phyloP scores from a whole-genome alignment of 2,329 filamentous ascomycete species.

The Sporothrix pseudoabietina region DNA sequence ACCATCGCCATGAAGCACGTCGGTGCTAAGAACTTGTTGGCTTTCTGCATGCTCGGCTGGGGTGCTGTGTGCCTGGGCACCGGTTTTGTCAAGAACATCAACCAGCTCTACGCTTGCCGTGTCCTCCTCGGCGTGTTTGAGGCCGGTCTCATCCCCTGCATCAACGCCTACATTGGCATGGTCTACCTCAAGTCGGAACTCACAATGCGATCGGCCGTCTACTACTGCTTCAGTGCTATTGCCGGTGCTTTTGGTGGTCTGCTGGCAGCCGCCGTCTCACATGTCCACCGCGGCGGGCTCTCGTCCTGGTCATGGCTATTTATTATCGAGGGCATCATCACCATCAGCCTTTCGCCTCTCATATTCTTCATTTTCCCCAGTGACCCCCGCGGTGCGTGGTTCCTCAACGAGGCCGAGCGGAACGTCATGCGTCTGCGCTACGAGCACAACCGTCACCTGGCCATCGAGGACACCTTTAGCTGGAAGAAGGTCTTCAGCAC shows the following conservation, averaged over 20 bases:
- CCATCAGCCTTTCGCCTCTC: conserved; percentile 5
- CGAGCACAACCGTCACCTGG: conserved; percentile 25
- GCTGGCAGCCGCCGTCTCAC: conserved; percentile 26
- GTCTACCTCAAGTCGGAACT: conserved; percentile 31
- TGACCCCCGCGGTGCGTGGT: conserved; percentile 27
- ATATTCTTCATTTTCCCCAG: conserved; percentile 26
- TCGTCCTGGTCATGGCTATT: conserved; percentile 31
- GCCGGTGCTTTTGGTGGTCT: conserved; percentile 32
- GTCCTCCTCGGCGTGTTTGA: conserved; percentile 61
- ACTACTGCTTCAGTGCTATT: conserved; percentile 28
- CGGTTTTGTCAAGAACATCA: conserved; percentile 30
- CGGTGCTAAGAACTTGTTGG: conserved; percentile 41
- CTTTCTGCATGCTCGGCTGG: conserved; percentile 25
- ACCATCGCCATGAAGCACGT: conserved; percentile 38
- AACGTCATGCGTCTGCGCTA: conserved; percentile 22
- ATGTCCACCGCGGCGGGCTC: conserved; percentile 25
- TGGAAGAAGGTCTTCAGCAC: conserved; percentile 37
- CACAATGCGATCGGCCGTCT: conserved; percentile 25
- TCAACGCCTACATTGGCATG: conserved; percentile 51
- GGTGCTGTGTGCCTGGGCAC: conserved; percentile 29
- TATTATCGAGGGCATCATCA: conserved; percentile 31
- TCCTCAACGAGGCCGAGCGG: conserved; percentile 29
- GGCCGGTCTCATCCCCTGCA: conserved; percentile 62
- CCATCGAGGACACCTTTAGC: conserved; percentile 26
- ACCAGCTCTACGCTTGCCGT: conserved; percentile 55